Conservation (phyloP, 1,284 basidiomycete genomes). For the Cryptococcus deneoformans region DNA sequence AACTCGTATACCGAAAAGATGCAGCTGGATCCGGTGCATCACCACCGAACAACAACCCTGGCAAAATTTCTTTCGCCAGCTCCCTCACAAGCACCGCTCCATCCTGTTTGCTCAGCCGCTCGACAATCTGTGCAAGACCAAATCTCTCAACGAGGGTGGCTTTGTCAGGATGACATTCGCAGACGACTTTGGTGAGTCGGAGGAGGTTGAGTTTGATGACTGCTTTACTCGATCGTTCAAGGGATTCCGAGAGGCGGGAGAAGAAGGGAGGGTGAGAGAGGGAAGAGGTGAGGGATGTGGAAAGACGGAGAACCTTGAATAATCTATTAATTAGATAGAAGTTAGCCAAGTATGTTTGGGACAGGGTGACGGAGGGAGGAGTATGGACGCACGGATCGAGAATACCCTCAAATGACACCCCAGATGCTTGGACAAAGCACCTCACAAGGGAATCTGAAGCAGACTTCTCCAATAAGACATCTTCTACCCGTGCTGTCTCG, state of each 20-base stretch:
- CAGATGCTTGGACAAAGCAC: conserved; percentile 83
- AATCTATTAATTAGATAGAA: conserved; percentile 49
- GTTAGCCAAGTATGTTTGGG: too few species aligned
- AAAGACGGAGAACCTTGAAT: conserved; percentile 83
- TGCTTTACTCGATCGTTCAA: conserved; percentile 68
- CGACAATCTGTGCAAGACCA: conserved; percentile 72
- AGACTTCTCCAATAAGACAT: conserved; percentile 68
- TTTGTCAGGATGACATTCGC: conserved; percentile 85
- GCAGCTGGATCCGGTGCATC: conserved; percentile 9
- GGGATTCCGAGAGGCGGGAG: conserved; percentile 79
- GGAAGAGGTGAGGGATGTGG: conserved; percentile 67
- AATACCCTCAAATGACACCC: conserved; percentile 91
- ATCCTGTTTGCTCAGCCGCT: conserved; percentile 73
- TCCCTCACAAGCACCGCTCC: conserved; percentile 86
- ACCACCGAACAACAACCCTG: conserved; percentile 27
- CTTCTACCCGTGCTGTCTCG: conserved; percentile 89
- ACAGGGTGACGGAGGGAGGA: conserved; percentile 3
- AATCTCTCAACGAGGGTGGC: conserved; percentile 73
- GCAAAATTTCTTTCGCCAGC: conserved; percentile 45
- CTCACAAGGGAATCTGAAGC: conserved; percentile 71
- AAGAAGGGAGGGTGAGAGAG: conserved; percentile 82
- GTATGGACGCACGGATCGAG: conserved; percentile 63
- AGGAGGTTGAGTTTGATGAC: conserved; percentile 88
- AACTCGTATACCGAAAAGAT: background rate
- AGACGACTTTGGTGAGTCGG: conserved; percentile 77